Evolutionary conservation across 1,284 basidiomycete genomes (phyloP), one percentile per base, ranked within the genome.

Genomic region (Malassezia dermatis): DNA sequence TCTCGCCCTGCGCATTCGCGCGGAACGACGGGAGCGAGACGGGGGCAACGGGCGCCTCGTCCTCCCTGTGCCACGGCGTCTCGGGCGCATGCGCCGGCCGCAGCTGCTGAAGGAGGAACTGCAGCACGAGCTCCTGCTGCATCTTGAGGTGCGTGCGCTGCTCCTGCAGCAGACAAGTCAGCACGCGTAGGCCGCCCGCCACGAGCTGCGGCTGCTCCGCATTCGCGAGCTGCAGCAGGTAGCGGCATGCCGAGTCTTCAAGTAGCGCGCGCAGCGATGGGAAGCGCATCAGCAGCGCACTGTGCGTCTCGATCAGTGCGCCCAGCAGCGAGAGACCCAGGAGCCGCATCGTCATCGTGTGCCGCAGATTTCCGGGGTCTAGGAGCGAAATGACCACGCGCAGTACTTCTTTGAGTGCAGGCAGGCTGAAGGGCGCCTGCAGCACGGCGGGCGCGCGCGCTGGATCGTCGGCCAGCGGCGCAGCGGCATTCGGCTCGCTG

Each of bases 101-200:
- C 5, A 99, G 80, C 19, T 90, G 83, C 72, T 95, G 93, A 58
- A 98, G 84, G 21, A 88, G 85, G 76, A 94, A 96, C 2, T 89
- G 84, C 27, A 99, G 77, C 77, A 93, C 94, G 13, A 96, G 81
- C 73, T 99, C 94, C 69, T 90, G 86, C 71, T 99, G 94, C n/a
- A 93, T 80, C 77, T 96, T 98, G 51, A 98, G 79, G 66, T 90
- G 82, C 46, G 81, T 80, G 5, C 86, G 82, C 82, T 93, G 86
- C 3, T 87, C 87, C 61, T 89, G 85, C 67, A 96, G 86, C 62
- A 96, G 81, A 4, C 87, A 87, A 4, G 86, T 84, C 55, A 90
- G 88, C 0, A 88, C 84, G 24, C 93, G 85, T 34, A 98, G 79
- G 27, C 88, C 82, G 51, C 83, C 79, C 35, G 88, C 83, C 10